A percentile compares a stretch with the other conserved stretches of the same genome.
phyloP scores from a whole-genome alignment of 2,329 filamentous ascomycete genomes.

The Anthostomella pinea region DNA sequence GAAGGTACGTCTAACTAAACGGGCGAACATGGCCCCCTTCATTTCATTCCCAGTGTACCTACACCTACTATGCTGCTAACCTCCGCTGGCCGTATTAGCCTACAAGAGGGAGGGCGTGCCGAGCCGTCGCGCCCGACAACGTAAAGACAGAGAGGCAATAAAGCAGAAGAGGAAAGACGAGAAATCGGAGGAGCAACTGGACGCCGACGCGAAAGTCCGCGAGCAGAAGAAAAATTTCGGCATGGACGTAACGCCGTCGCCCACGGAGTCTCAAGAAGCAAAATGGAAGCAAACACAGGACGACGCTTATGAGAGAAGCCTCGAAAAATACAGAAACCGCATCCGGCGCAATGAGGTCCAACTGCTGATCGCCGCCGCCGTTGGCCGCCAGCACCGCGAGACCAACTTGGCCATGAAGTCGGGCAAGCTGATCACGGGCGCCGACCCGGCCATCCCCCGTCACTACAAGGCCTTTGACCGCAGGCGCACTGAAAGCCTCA shows the following conservation, averaged over 20 bases:
- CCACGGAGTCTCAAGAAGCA: not conserved
- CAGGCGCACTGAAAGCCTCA: conserved; percentile 13
- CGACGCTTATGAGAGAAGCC: conserved; percentile 5
- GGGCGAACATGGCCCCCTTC: too few species aligned
- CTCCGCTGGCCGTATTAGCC: too few species aligned
- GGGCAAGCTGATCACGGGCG: conserved; percentile 7
- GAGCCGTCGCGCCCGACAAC: too few species aligned
- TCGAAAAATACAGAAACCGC: conserved; percentile 11
- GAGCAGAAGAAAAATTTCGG: not conserved
- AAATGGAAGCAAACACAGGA: conserved; percentile 3
- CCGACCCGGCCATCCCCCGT: conserved; percentile 4
- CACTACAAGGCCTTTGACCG: conserved; percentile 9
- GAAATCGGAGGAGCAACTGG: too few species aligned
- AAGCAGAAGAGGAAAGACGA: too few species aligned
- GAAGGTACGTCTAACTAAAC: too few species aligned
- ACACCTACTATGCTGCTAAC: too few species aligned
- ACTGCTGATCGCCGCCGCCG: conserved; percentile 20
- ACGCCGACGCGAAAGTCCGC: not conserved
- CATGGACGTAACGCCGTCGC: not conserved
- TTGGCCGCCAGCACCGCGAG: conserved; percentile 19
- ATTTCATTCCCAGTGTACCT: too few species aligned
- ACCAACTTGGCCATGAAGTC: conserved; percentile 9
- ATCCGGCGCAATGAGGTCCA: conserved; percentile 18
- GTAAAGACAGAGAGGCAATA: too few species aligned
- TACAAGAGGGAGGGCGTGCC: too few species aligned